Evolutionary conservation across 2,329 filamentous ascomycete species (phyloP), one percentile per base, ranked within the genome.

Genomic region (Trichoderma aggressivum): DNA sequence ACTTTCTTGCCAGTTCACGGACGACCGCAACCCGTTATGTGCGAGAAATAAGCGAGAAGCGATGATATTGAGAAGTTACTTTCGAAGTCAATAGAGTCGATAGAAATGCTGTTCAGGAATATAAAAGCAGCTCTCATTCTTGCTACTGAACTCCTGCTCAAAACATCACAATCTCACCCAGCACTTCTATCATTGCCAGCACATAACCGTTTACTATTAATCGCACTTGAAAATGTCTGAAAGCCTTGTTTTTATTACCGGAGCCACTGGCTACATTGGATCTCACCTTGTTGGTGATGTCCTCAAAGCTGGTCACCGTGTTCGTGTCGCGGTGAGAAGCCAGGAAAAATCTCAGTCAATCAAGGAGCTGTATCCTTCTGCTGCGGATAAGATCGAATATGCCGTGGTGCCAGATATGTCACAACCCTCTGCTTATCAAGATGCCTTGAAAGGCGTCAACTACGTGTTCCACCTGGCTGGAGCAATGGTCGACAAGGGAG

Each of bases 401-500:
- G 47, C 18, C 3, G 16, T 67, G 14, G 53, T 67, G 26, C 53
- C 64, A 5, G 64, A 67, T 30, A 67, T 71, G 74, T 75, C 26
- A 59, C 80, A 59, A 75, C 83, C 21, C 76, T 78, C 76, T n/a
- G 80, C 80, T 0, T 82, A 80, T 65, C 76, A 82, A 30, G 75
- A 80, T 24, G 80, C 79, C 12, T 75, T 81, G 62, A 75, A 79
- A 36, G 81, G 76, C 3, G 79, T 82, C 28, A 76, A 75, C 39
- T 80, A 80, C 71, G 77, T 84, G 65, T 74, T 80, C n/a, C 76
- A 77, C 67, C 67, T 76, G 30, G 77, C 76, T 7, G 73, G 72
- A 24, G 69, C 73, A 6, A 73, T 74, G 73, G 64, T 68, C 3
- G 73, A 70, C 28, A 70, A 59, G 18, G 73, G 72, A 14, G 30